phyloP scores from a whole-genome alignment of 768 basidiomycete genomes.

The Phanerochaete carnosa region DNA sequence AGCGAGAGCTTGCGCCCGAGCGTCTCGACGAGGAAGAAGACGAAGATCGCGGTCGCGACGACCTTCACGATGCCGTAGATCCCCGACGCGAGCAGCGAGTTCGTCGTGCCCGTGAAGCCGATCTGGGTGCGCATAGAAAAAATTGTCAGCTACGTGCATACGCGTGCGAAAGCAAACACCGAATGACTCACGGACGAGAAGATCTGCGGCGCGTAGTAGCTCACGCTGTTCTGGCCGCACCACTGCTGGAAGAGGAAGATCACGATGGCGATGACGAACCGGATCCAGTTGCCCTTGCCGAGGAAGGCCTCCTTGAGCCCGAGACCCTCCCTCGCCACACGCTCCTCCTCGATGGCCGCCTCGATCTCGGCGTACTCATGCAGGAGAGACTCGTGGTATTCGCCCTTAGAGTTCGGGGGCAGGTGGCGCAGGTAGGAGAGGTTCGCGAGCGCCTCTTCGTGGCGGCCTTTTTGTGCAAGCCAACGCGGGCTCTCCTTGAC shows the following conservation, averaged over 20 bases:
- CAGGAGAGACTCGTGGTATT: conserved; percentile 41
- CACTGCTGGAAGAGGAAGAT: conserved; percentile 83
- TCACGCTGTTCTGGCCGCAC: conserved; percentile 81
- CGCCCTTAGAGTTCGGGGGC: conserved; percentile 18
- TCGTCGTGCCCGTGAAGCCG: conserved; percentile 56
- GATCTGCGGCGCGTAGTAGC: conserved; percentile 73
- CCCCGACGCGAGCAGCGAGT: conserved; percentile 69
- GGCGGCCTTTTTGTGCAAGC: conserved; percentile 62
- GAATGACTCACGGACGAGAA: conserved; percentile 51
- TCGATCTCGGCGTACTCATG: conserved; percentile 78
- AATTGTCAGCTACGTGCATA: conserved; percentile 9
- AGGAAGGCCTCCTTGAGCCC: conserved; percentile 71
- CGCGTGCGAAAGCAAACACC: neutral
- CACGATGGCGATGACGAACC: conserved; percentile 81
- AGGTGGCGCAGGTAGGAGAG: conserved; percentile 63
- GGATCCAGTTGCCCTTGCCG: conserved; percentile 76
- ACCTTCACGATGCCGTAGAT: conserved; percentile 69
- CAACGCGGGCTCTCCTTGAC: conserved; percentile 78
- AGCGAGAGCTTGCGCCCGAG: conserved; percentile 69
- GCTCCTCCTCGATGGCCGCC: conserved; percentile 74
- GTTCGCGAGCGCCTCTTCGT: conserved; percentile 50
- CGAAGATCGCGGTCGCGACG: conserved; percentile 60
- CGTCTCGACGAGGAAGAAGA: conserved; percentile 64
- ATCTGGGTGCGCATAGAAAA: conserved; percentile 39
- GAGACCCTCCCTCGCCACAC: conserved; percentile 57